Evolutionary conservation across 2,329 filamentous ascomycete genomes (phyloP), one percentile per base, ranked within the genome.

Genomic region (Penicillium freii): DNA sequence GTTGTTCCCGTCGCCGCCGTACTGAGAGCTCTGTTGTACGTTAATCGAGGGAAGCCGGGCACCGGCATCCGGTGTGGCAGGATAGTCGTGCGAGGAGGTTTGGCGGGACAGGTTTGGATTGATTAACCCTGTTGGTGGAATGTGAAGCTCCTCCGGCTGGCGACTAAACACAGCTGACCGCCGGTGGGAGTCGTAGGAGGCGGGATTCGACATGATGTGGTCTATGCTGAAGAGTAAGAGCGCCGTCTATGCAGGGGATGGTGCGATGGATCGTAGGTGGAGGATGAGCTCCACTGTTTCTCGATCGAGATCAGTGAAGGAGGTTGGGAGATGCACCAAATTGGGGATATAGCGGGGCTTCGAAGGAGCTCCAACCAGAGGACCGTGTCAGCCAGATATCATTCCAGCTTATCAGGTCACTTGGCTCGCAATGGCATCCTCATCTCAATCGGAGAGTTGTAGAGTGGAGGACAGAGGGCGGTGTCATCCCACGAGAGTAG

Each of bases 141-240:
- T 78, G 66, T 84, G 83, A 65, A 84, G 75, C 70, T 85, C 83
- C 64, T 86, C 84, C 50, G 79, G 76, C 62, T 80, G 77, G 57
- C 81, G 78, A 42, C 73, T 75, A 62, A 79, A 77, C 25, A 76
- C 72, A 55, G 78, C 75, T 51, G 74, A 72, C 65, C 81, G 78
- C 66, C 81, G 78, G 60, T 80, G 76, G 46, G 78, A 76, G 57
- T 83, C 81, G 71, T 78, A 84, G 50, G 77, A 78, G 54, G 73
- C 63, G 58, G 77, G 74, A 66, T 78, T 79, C 58, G 76, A 71
- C 76, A 79, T 78, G 56, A 60, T 64, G 60, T 60, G 56, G 52
- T 27, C 27, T 49, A 34, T 11, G 25, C 39, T 53, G 56, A 61
- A 62, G 55, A 60, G 66, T 56, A 46, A 48, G 45, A 57, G 47